Conservation (phyloP, 805 yeast genomes). For the Debaryomyces hansenii region DNA sequence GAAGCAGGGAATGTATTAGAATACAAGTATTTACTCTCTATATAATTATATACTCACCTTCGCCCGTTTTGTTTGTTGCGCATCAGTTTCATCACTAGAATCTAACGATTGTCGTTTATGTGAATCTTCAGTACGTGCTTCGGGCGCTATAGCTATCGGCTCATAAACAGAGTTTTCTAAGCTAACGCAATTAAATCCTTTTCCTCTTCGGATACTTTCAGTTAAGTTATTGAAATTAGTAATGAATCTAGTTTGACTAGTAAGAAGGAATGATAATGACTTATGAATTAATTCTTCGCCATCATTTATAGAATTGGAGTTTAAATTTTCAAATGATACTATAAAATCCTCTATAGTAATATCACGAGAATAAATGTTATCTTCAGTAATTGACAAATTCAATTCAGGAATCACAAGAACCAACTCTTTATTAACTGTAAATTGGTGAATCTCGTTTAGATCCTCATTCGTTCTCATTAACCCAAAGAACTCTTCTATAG, state of each 20-base stretch:
- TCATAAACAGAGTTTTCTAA: too few species aligned
- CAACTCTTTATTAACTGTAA: constrained; percentile 26
- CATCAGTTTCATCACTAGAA: neutral
- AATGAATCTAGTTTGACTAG: constrained; percentile 24
- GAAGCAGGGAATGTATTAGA: neutral
- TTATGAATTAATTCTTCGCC: constrained; percentile 6
- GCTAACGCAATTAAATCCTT: constrained; percentile 13
- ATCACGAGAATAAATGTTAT: constrained; percentile 25
- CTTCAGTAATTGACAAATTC: constrained; percentile 30
- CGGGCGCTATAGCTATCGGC: too few species aligned
- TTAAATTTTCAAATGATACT: constrained; percentile 19
- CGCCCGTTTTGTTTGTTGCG: neutral
- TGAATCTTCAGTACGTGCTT: neutral
- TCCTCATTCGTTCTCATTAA: constrained; percentile 26
- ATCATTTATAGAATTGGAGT: constrained; percentile 8
- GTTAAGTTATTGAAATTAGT: constrained; percentile 24
- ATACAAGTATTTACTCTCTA: neutral
- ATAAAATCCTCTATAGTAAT: constrained; percentile 26
- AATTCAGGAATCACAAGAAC: constrained; percentile 28
- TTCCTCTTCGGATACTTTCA: constrained; percentile 16
- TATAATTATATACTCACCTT: neutral
- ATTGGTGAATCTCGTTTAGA: constrained; percentile 22
- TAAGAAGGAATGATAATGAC: constrained; percentile 18
- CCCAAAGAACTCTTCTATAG: constrained; percentile 26
- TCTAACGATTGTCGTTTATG: neutral